phyloP scores from a whole-genome alignment of 306 rosid genomes.

The Malus fusca region DNA sequence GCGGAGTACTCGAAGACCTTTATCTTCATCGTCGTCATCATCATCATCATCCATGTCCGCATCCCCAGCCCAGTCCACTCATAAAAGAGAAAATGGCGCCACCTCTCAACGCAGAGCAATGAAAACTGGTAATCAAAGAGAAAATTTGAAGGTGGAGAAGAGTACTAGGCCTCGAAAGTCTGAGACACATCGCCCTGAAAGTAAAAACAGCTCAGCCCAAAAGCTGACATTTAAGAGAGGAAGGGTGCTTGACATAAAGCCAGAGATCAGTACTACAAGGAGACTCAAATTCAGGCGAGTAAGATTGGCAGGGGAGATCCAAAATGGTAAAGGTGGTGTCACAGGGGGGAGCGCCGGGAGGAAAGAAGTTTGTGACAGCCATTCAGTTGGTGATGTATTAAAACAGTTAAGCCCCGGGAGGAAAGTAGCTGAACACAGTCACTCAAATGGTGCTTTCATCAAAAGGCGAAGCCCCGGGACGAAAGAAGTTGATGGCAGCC shows the following conservation, averaged over 20 bases:
- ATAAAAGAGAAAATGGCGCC: slow-evolving; percentile 24
- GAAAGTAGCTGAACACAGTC: slow-evolving; percentile 31
- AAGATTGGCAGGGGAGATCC: slow-evolving; percentile 27
- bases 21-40: slow-evolving; percentile 13
- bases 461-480: slow-evolving; percentile 19
- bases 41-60: slow-evolving; percentile 15
- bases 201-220: slow-evolving; percentile 22
- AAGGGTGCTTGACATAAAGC: slow-evolving; percentile 49
- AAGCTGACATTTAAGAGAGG: slow-evolving; percentile 62
- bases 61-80: slow-evolving; percentile 16
- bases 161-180: slow-evolving; percentile 33
- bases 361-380: slow-evolving; percentile 31
- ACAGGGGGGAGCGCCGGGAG: slow-evolving; percentile 14
- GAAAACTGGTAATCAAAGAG: neutral
- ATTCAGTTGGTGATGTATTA: slow-evolving; percentile 8
- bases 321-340: slow-evolving; percentile 15
- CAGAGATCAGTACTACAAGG: slow-evolving; percentile 41
- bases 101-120: slow-evolving; percentile 15
- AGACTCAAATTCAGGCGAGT: slow-evolving; percentile 67
- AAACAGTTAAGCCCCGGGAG: slow-evolving; percentile 13
- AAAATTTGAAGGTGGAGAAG: slow-evolving; percentile 20
- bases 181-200: slow-evolving; percentile 25
- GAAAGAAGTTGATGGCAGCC: slow-evolving; percentile 31
- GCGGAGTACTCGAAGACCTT: slow-evolving; percentile 13
- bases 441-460: slow-evolving; percentile 11